phyloP scores from a whole-genome alignment of 768 basidiomycete species.

The Pleurotus citrinopileatus region DNA sequence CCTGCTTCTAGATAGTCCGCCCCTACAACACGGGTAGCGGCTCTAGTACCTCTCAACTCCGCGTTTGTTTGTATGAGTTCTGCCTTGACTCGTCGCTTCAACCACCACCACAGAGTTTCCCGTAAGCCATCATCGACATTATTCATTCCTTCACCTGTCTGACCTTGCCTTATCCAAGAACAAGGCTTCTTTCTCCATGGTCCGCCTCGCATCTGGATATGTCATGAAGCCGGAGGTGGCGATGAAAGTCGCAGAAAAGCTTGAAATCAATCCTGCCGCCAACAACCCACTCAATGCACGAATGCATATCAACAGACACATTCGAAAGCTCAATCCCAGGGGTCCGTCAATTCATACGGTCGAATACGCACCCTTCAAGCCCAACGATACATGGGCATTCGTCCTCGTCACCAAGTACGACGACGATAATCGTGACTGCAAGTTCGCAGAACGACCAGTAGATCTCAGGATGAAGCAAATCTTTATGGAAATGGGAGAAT shows the following conservation, averaged over 20 bases:
- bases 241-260: background rate
- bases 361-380: background rate
- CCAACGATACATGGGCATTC: background rate
- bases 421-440: background rate
- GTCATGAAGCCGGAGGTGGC: background rate
- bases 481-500: background rate
- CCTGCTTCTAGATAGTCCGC: too few relatives aligned
- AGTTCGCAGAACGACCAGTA: background rate
- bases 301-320: background rate
- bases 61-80: too few relatives aligned
- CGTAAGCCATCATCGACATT: too few relatives aligned
- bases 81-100: too few relatives aligned
- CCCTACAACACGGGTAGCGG: too few relatives aligned
- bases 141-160: too few relatives aligned
- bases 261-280: background rate
- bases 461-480: background rate
- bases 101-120: too few relatives aligned
- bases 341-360: background rate
- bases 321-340: background rate
- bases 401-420: background rate
- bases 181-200: too few relatives aligned
- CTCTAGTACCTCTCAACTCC: too few relatives aligned
- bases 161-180: too few relatives aligned
- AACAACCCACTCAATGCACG: background rate
- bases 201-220: conserved; percentile 1